Conservation (phyloP, 768 basidiomycete genomes). For the Tulasnella sp. region DNA sequence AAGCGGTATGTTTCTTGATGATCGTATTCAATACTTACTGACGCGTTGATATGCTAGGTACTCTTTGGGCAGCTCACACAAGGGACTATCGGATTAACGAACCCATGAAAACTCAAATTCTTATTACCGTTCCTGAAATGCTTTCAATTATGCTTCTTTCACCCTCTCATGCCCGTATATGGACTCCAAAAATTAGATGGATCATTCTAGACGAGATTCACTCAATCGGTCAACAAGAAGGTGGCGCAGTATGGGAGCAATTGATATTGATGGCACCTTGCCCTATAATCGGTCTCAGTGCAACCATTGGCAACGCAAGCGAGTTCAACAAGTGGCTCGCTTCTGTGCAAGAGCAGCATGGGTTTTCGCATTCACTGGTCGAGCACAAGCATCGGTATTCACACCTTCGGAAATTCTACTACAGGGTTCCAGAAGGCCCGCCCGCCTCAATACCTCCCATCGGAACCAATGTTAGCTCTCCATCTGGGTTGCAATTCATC, state of each 20-base stretch:
- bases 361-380: conserved; percentile 46
- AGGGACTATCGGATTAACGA: conserved; percentile 51
- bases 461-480: conserved; percentile 24
- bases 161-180: conserved; percentile 44
- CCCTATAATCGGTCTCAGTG: conserved; percentile 61
- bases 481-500: conserved; percentile 34
- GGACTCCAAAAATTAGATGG: conserved; percentile 54
- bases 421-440: conserved; percentile 28
- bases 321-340: conserved; percentile 53
- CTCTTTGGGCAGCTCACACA: conserved; percentile 53
- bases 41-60: conserved; percentile 28
- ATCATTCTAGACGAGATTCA: conserved; percentile 55
- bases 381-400: conserved; percentile 58
- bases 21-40: background rate
- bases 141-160: conserved; percentile 56
- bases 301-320: conserved; percentile 54
- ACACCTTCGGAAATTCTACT: conserved; percentile 56
- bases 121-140: conserved; percentile 63
- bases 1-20: conserved; percentile 28
- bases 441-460: conserved; percentile 31
- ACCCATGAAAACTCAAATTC: conserved; percentile 53
- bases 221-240: conserved; percentile 55
- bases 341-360: conserved; percentile 45
- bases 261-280: conserved; percentile 58
- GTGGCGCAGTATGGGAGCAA: conserved; percentile 61